Conservation (phyloP, 805 yeast species). For the Barnettozyma sp. region DNA sequence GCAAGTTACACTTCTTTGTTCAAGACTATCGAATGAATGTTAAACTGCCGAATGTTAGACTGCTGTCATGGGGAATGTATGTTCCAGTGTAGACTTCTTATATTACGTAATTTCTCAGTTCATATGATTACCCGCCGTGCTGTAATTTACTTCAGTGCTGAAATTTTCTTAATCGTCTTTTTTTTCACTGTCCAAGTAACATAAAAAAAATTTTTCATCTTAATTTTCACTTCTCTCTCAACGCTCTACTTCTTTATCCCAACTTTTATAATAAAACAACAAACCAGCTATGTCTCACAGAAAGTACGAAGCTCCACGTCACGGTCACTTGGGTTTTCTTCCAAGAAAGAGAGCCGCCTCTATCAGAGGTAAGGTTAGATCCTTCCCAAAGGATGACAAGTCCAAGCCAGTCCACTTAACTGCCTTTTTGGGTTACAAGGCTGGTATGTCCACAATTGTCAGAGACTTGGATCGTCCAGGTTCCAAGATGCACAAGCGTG, state of each 20-base stretch:
- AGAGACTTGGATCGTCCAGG: conserved; percentile 99
- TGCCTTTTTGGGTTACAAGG: conserved; percentile 99
- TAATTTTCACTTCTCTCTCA: conserved; percentile 9
- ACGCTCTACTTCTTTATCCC: conserved; percentile 15
- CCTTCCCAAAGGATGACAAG: conserved; percentile 98
- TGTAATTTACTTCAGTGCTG: neutral
- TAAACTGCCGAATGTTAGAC: too few relatives aligned
- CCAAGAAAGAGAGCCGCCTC: conserved; percentile 99
- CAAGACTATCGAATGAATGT: too few relatives aligned
- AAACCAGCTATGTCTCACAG: conserved; percentile 91
- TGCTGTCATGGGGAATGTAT: too few relatives aligned
- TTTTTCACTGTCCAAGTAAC: conserved; percentile 5
- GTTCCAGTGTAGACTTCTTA: too few relatives aligned
- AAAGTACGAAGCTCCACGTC: conserved; percentile 99
- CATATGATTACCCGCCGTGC: neutral
- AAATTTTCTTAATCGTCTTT: conserved; percentile 1
- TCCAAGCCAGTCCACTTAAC: conserved; percentile 97
- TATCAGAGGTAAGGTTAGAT: conserved; percentile 97
- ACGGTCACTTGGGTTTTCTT: conserved; percentile 99
- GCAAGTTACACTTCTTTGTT: too few relatives aligned
- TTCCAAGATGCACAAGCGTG: conserved; percentile 99
- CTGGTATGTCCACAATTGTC: conserved; percentile 99
- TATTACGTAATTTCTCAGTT: too few relatives aligned
- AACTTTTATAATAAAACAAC: conserved; percentile 17
- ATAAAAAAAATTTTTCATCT: conserved; percentile 16